phyloP scores from a whole-genome alignment of 768 basidiomycete species.

The Leucosporidium creatinivorum region DNA sequence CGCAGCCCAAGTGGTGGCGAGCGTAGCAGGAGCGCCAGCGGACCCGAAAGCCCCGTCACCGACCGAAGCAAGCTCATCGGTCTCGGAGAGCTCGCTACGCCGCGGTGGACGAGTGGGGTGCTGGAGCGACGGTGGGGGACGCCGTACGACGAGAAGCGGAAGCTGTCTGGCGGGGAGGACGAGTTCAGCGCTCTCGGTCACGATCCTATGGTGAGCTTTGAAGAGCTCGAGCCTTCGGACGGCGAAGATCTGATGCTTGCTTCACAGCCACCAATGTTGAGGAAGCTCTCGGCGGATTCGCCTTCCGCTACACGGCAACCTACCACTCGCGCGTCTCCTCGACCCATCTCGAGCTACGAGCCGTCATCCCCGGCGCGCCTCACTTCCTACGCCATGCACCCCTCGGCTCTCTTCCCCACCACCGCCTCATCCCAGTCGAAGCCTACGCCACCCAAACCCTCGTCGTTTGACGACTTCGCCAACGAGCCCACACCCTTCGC shows the following conservation, averaged over 20 bases:
- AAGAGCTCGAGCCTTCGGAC: not conserved
- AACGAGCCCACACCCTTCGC: not conserved
- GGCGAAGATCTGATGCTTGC: not conserved
- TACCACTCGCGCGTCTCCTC: constrained; percentile 5
- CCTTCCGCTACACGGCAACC: constrained; percentile 4
- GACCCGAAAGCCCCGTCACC: constrained; percentile 19
- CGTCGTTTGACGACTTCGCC: not conserved
- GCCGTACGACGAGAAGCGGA: constrained; percentile 40
- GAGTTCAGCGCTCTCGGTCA: constrained; percentile 2
- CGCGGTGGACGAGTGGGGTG: constrained; percentile 69
- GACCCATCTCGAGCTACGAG: too few relatives aligned
- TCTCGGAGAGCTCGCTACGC: constrained; percentile 93
- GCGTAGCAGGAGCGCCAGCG: not conserved
- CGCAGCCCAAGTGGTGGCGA: constrained; percentile 2
- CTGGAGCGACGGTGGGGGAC: constrained; percentile 33
- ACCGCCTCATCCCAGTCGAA: constrained; percentile 8
- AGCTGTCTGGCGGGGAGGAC: not conserved
- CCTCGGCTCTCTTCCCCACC: constrained; percentile 7
- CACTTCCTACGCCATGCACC: not conserved
- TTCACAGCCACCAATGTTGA: not conserved
- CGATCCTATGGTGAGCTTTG: constrained; percentile 16
- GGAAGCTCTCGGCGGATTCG: not conserved
- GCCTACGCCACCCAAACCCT: not conserved
- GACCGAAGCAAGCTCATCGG: constrained; percentile 84
- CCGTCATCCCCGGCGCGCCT: not conserved